Conservation (phyloP, 306 rosid genomes). For the Cucumis cinereus region DNA sequence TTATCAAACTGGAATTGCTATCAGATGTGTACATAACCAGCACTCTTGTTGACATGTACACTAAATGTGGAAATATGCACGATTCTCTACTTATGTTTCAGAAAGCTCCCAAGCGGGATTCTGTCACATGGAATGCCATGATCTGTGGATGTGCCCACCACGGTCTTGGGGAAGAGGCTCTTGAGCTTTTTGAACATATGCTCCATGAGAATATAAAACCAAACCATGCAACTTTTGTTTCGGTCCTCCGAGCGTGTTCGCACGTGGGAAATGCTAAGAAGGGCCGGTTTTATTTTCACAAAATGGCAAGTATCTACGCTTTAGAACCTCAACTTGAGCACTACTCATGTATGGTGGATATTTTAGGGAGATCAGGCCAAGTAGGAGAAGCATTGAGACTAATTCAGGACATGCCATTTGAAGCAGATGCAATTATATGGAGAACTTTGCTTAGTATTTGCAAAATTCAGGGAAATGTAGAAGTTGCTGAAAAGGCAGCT, state of each 20-base stretch:
- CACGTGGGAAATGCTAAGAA: slow-evolving; percentile 56
- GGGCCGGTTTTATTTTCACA: slow-evolving; percentile 39
- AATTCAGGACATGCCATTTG: slow-evolving; percentile 63
- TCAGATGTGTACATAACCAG: slow-evolving; percentile 59
- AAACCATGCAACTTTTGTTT: slow-evolving; percentile 59
- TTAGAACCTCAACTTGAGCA: slow-evolving; percentile 74
- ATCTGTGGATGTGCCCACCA: slow-evolving; percentile 73
- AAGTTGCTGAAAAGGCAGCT: slow-evolving; percentile 65
- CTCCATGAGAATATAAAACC: slow-evolving; percentile 55
- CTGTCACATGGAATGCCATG: slow-evolving; percentile 88
- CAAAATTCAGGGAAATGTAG: slow-evolving; percentile 62
- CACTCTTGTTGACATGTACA: slow-evolving; percentile 85
- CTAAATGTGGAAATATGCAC: slow-evolving; percentile 76
- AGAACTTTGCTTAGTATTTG: slow-evolving; percentile 69
- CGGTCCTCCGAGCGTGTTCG: slow-evolving; percentile 80
- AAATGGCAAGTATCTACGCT: slow-evolving; percentile 47
- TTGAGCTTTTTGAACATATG: slow-evolving; percentile 56
- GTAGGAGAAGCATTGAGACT: slow-evolving; percentile 50
- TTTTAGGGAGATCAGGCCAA: slow-evolving; percentile 70
- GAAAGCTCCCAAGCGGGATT: slow-evolving; percentile 62
- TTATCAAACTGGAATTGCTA: slow-evolving; percentile 53
- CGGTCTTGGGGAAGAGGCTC: slow-evolving; percentile 69
- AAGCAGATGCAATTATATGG: slow-evolving; percentile 75
- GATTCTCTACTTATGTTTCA: slow-evolving; percentile 55
- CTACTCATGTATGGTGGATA: slow-evolving; percentile 81